Base-by-base conservation (phyloP, 495 filamentous ascomycete species). In the Trypethelium eluteriae region DNA sequence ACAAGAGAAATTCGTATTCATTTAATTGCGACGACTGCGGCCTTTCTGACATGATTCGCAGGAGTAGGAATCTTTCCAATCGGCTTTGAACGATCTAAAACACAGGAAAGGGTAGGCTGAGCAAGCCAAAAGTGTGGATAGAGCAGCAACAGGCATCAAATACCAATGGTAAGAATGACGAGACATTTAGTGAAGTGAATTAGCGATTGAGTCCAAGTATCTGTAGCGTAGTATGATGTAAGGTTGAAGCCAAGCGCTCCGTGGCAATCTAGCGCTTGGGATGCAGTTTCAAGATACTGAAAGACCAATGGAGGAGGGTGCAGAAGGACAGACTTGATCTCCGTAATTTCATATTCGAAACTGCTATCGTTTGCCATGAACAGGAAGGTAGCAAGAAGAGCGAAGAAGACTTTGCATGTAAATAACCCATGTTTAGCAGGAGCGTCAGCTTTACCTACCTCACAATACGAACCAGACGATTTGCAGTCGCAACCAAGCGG, bases 21-120 rank as follows among this genome's bases (percentile, higher is more conserved):
- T 36, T 36, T 36, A 59, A 6, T 14, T 18, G 32, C 18, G 53
- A 7, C 14, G n/a, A 7, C 32, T 11, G 7, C 49, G 49, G 7
- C 14, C 53, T 14, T 59, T 59, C 53, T 59, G 53, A 36, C 53
- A 59, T 59, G 53, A 59, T 59, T 59, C 53, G 36, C 53, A 59
- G 7, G 53, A 59, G 32, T 59, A 59, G 32, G 53, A 59, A 14
- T 59, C 53, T 36, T 59, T 59, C 53, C 53, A 59, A 36, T 59
- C 53, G 53, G 53, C 53, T 36, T 18, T 59, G 32, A n/a, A 59
- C 5, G 53, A 35, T 4, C 36, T 59, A 32, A 59, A 59, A 14
- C 53, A 59, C 32, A 59, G 53, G 25, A 59, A 2, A 36, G 53
- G 53, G 32, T 35, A 59, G 53, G 36, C 34, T 59, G 53, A 59